These are phyloP conservation scores for Coelastrella sp. DNA, from an alignment of 139 green algal species.

Conservation along the genomic window DNA sequence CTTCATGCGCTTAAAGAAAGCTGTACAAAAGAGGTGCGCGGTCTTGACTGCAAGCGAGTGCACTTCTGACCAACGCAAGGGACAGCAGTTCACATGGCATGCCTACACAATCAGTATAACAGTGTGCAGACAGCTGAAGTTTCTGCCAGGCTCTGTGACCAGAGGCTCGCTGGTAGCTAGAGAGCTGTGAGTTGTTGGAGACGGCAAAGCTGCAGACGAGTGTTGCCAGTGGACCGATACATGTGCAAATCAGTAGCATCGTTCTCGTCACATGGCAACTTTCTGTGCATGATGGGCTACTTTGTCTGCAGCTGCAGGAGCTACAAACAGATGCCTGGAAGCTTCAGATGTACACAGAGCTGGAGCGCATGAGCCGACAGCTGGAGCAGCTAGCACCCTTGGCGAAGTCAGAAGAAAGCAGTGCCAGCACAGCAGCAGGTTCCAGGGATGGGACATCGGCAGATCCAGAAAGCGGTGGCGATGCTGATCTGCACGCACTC, in stretches of 20 bases:
- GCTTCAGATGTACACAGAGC: slow-evolving; percentile 44
- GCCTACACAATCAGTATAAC: no score
- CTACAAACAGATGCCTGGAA: slow-evolving; percentile 40
- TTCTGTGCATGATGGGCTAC: slow-evolving; percentile 33
- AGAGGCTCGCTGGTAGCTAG: no score
- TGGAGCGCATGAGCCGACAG: slow-evolving; percentile 32
- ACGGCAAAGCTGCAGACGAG: no score
- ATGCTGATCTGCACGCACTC: not conserved
- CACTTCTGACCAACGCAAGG: no score
- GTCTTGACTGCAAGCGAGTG: not conserved
- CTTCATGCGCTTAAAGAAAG: slow-evolving; percentile 2
- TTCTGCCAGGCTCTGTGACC: no score
- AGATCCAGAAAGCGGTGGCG: not conserved
- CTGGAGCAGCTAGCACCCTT: slow-evolving; percentile 12
- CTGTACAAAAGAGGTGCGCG: slow-evolving; percentile 16
- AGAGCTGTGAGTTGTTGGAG: no score
- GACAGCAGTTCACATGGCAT: no score
- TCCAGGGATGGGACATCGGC: not conserved
- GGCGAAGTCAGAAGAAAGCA: not conserved
- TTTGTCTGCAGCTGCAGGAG: slow-evolving; percentile 54
- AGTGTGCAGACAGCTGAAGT: no score
- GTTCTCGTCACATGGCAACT: not conserved
- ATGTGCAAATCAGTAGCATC: not conserved
- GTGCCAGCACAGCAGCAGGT: not conserved
- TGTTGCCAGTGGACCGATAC: no score